Base-by-base conservation (phyloP, 176 grass and related monocot genomes). In the Hsuehochloa calcarea region DNA sequence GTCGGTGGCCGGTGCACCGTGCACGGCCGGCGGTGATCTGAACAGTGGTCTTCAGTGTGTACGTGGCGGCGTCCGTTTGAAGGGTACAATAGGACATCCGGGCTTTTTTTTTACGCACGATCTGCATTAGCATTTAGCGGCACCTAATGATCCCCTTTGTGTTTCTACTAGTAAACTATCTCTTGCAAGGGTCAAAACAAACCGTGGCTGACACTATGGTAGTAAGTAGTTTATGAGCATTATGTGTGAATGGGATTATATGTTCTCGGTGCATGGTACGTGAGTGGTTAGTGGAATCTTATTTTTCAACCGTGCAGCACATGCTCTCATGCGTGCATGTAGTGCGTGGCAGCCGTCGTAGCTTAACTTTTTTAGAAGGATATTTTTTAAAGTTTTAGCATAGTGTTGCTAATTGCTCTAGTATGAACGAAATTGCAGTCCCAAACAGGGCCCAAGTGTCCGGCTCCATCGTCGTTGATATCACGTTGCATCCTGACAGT, bases 11-110 rank as follows among this genome's bases (percentile, higher is more conserved):
- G 63, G 79, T 77, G 77, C 59, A 13, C 67, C 37, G 75, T 73
- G 77, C 65, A 25, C 72, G 54, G 78, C 44, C 80, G 80, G 81
- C 74, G 75, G 85, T 69, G 85, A 80, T 84, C 85, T 38, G 68
- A 27, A 84, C 56, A 73, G 74, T 50, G 64, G 8, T 29, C 38
- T 20, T n/a, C 37, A 35, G 29, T 14, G 66, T 4, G 54, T 58
- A 78, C 84, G 87, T 78, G 84, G 19, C 79, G 3, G 27, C 46
- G 23, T 29, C 31, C 49, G 5, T 14, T 31, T 3, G 15, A 3
- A 10, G 47, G 43, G 70, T 45, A 43, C 40, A 34, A 15, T 26
- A 26, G 50, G 49, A 44, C 26, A 16, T n/a, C 29, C 20, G 0
- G 22, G 1, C n/a, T n/a, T 0, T 0, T 69, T 64, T 37, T 61